Conservation (phyloP, 495 filamentous ascomycete genomes). For the Talaromyces nanjingensis region DNA sequence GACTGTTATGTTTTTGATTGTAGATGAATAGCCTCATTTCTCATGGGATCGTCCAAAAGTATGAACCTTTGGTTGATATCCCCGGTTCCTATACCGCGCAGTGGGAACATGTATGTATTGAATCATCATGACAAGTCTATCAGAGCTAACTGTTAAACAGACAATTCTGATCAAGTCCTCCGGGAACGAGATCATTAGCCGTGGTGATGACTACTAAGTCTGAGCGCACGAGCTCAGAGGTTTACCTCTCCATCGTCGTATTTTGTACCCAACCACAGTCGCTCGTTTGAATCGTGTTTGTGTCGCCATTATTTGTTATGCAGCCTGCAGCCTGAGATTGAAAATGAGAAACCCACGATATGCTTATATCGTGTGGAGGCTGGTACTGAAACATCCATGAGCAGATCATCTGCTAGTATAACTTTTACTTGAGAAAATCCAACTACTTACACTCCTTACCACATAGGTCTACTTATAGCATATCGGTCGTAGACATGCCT, state of each 20-base stretch:
- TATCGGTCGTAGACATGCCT: background rate
- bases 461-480: background rate
- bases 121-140: background rate
- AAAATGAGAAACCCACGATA: background rate
- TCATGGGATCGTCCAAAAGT: conserved; percentile 47
- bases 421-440: background rate
- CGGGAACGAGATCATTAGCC: conserved; percentile 44
- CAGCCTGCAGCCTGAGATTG: background rate
- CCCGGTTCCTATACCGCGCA: conserved; percentile 53
- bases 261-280: conserved; percentile 1
- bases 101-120: conserved; percentile 50
- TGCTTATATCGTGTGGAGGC: background rate
- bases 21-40: conserved; percentile 46
- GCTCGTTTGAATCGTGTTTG: background rate
- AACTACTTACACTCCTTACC: background rate
- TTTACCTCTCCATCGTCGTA: background rate
- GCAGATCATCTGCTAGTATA: background rate
- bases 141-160: conserved; percentile 17
- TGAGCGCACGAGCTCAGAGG: background rate
- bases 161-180: conserved; percentile 39
- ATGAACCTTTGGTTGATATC: conserved; percentile 47
- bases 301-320: background rate
- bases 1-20: conserved; percentile 4
- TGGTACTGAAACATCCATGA: background rate
- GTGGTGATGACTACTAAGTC: conserved; percentile 42